Evolutionary conservation across 2,329 filamentous ascomycete genomes (phyloP), one percentile per base, ranked within the genome.

Genomic region (Fusarium euwallaceae): DNA sequence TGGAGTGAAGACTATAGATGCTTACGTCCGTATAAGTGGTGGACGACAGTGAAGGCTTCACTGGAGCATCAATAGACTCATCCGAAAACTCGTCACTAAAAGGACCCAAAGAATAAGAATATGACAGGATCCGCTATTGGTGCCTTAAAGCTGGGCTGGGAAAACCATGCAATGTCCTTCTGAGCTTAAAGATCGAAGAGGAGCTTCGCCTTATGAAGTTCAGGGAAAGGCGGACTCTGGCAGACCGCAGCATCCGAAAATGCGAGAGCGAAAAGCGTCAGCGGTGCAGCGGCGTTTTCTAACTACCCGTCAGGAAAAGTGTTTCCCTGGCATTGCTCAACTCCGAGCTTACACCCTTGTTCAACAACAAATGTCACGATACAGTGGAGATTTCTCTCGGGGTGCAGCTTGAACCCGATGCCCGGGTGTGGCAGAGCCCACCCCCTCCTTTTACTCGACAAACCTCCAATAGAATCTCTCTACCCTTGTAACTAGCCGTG

Each of bases 301-400:
- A 68, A 68, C 27, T 36, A 27, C 37, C 72, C 72, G 70, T 67
- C 67, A 34, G 16, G 16, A 37, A 37, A 58, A 24, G 6, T 34
- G 34, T 36, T 34, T 60, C 27, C 55, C 37, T 43, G 53, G 55
- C 51, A 24, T 22, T 53, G 36, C 27, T 61, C 20, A 43, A 58
- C 53, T 58, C 71, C 20, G 48, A 63, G 11, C 16, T 14, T 14
- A 22, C 8, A 53, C 53, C 55, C 73, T 51, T 45, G 53, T 4
- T 29, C 48, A 16, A 53, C 27, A 29, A 55, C 48, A 7, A 60
- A 48, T 60, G 55, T 45, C 37, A 45, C 36, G 36, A 60, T 27
- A 39, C 37, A 36, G 67, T 73, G 68, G 73, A 51, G 66, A 17
- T 64, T 22, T 12, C 10, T 43, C 73, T 78, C 76, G 76, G 76